Conservation (phyloP, 1,284 basidiomycete species). For the Omphalotus olearius region DNA sequence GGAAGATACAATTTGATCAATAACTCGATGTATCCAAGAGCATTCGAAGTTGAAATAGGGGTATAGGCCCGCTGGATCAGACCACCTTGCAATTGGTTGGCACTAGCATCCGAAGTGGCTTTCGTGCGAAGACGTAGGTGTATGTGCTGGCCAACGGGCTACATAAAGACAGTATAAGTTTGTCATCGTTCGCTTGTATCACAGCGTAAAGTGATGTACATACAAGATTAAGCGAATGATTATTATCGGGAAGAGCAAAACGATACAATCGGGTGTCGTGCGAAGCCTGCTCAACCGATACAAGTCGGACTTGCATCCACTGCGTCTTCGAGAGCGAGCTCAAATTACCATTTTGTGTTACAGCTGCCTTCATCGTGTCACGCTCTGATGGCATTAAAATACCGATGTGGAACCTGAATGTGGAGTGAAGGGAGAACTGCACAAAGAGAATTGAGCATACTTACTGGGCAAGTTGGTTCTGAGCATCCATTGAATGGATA, state of each 20-base stretch:
- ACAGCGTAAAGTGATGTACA: no score
- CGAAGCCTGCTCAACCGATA: no score
- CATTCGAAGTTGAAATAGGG: slow-evolving; percentile 44
- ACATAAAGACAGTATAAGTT: no score
- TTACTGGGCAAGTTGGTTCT: slow-evolving; percentile 23
- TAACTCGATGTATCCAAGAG: slow-evolving; percentile 48
- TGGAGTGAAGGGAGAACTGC: no score
- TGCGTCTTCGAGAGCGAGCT: no score
- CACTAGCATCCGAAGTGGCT: neutral
- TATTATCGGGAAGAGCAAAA: slow-evolving; percentile 42
- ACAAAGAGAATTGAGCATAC: no score
- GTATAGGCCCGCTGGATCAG: slow-evolving; percentile 63
- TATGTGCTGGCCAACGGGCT: slow-evolving; percentile 61
- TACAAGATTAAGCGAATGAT: slow-evolving; percentile 48
- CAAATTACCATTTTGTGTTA: no score
- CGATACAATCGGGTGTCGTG: slow-evolving; percentile 18
- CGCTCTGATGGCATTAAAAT: no score
- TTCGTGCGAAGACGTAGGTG: slow-evolving; percentile 44
- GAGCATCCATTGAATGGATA: slow-evolving; percentile 11
- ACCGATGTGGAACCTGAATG: no score
- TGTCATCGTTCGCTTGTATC: no score
- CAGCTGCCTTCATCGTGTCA: no score
- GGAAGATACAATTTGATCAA: slow-evolving; percentile 49
- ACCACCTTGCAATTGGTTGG: neutral
- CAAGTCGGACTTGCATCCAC: no score